A percentile compares a stretch with the other conserved stretches of the same genome.
Evolutionary conservation across 2,329 filamentous ascomycete species (phyloP).

Genomic region (Allantophomopsis lycopodina): DNA sequence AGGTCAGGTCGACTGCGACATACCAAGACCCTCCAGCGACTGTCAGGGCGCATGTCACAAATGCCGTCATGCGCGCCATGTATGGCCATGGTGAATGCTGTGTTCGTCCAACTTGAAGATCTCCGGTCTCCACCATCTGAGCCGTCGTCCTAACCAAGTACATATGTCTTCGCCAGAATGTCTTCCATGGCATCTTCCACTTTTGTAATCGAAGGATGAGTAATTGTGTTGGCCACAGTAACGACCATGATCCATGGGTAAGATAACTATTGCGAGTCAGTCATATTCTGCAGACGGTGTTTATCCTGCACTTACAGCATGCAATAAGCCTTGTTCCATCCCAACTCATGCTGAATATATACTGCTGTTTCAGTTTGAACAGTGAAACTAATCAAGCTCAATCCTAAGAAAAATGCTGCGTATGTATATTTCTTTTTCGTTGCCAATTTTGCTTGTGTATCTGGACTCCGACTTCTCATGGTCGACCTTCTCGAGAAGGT

Average conservation of each 20-base stretch:
- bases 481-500: constrained; percentile 43
- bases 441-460: constrained; percentile 44
- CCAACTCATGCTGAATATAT: constrained; percentile 82
- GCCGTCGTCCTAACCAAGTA: constrained; percentile 50
- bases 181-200: constrained; percentile 62
- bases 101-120: constrained; percentile 47
- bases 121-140: constrained; percentile 76
- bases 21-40: constrained; percentile 93
- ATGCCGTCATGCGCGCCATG: constrained; percentile 64
- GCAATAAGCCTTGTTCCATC: constrained; percentile 98
- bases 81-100: constrained; percentile 50
- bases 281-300: background rate
- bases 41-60: constrained; percentile 76
- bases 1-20: constrained; percentile 84
- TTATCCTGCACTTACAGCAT: constrained; percentile 61
- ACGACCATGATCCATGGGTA: constrained; percentile 85
- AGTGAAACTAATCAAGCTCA: constrained; percentile 80
- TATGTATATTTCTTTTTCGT: constrained; percentile 77
- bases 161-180: constrained; percentile 71
- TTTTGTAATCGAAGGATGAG: constrained; percentile 68
- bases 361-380: constrained; percentile 92
- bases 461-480: constrained; percentile 68
- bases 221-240: constrained; percentile 81
- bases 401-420: constrained; percentile 67
- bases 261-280: constrained; percentile 43